Base-by-base conservation (phyloP, 306 rosid genomes). In the Corylus americana region DNA sequence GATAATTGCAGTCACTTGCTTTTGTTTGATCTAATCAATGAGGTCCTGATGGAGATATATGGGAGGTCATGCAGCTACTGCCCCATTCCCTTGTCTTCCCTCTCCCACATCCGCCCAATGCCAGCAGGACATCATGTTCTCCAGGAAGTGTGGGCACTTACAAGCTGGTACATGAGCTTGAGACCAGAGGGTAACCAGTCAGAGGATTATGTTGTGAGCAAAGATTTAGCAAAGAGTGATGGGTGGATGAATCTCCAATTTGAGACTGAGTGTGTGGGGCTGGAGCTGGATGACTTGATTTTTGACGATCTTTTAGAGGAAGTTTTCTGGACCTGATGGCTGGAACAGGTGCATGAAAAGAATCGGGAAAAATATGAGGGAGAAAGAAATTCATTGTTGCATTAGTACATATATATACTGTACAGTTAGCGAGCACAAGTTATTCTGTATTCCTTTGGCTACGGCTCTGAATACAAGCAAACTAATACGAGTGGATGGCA, bases 231-330 rank as follows among this genome's bases (percentile, higher is more conserved):
- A 39, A 91, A 76, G 80, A 63, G 62, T 54, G 90, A 90, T 83
- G 92, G 95, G 14, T 91, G 97, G 97, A 88, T 90, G 97, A 87
- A 93, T 80, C 93, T 93, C 2, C 97, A 90, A 42, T 93, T 90
- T 86, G 93, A 93, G 54, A 82, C 89, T 22, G 98, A 90, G 78
- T 89, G 93, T 73, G 91, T 89, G 74, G 98, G 89, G 55, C 84
- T 90, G 83, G 95, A 87, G 85, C 50, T 91, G 11, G 97, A 93
- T 75, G 93, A 93, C 79, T 55, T 89, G 79, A 90, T 91, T 88
- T 87, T 93, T 77, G 80, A 91, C 75, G 92, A 90, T 68, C 89
- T 93, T 42, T 75, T 91, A 80, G 93, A 91, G 20, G 95, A 91
- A 77, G 75, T 86, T 45, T 53, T 88, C 9, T 74, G 55, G 74